Base-by-base conservation (phyloP, 2,329 filamentous ascomycete species). In the Balansia obtecta region DNA sequence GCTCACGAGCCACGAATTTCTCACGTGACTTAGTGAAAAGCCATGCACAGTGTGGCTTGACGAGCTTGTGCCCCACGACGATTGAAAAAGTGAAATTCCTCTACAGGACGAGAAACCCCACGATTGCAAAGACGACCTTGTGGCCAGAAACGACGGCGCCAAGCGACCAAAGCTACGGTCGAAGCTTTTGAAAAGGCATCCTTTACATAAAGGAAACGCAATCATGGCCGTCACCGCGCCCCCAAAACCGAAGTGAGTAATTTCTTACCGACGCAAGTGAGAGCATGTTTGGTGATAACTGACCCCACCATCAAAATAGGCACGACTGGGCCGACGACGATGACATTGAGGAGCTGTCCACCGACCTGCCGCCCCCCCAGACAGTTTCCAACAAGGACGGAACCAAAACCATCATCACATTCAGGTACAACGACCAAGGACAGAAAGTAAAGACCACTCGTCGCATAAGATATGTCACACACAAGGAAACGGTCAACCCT, bases 401-500 rank as follows among this genome's bases (percentile, higher is more conserved):
- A 67, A 95, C 88, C 62, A 95, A 96, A 74, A 98, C 94, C 45
- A 86, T 93, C 61, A 84, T 95, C 64, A 87, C 86, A 56, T 95
- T 88, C 75, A 80, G 83, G 62, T 82, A 88, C 74, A 91, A 95
- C 74, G 93, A 98, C 59, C 80, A 91, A 56, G 87, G 87, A 70
- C 90, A 94, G 70, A 95, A 95, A 71, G 86, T 97, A 65, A 97
- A 97, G 79, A 93, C 89, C 56, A 97, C 90, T 54, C 90, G 93
- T 67, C 88, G 90, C 62, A 91, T 97, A 73, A 88, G 90, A 67
- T 88, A 88, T 64, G 94, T 86, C 55, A 84, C 90, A 59, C 82
- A 95, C 70, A 90, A 88, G 70, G 88, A 95, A 71, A 82, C 87
- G 58, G 91, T 98, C 61, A 97, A 97, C 79, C 93, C 93, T 50